phyloP scores from a whole-genome alignment of 2,329 filamentous ascomycete species.

The Cladosporium cucumerinum region DNA sequence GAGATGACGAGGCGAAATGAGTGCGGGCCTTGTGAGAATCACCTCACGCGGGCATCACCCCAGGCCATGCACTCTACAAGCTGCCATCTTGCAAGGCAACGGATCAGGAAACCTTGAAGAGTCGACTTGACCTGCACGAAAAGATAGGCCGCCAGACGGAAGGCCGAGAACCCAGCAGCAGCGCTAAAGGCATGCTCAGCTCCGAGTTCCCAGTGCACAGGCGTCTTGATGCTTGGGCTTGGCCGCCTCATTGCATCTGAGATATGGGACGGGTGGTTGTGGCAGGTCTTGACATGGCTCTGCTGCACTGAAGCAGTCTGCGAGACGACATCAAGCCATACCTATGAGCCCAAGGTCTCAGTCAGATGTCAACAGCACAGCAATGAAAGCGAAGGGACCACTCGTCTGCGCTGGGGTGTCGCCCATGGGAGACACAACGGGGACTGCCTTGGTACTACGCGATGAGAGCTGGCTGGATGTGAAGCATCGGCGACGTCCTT shows the following conservation, averaged over 20 bases:
- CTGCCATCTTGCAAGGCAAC: background rate
- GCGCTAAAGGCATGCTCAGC: background rate
- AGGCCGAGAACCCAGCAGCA: background rate
- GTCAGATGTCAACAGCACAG: background rate
- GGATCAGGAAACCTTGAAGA: background rate
- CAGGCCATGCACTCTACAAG: too few species aligned
- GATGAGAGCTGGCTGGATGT: slow-evolving; percentile 1
- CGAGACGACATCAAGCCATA: background rate
- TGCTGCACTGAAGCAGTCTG: background rate
- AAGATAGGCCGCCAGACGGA: background rate
- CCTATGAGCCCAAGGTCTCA: background rate
- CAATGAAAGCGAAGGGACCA: background rate
- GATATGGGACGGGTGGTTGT: background rate
- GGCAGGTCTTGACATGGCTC: background rate
- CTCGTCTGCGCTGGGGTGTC: background rate
- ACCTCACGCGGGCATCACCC: too few species aligned
- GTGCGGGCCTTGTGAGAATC: too few species aligned
- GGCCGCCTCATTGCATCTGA: background rate
- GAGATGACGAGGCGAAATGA: too few species aligned
- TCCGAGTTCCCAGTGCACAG: background rate
- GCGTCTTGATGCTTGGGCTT: background rate
- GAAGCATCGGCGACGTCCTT: background rate
- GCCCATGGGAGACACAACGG: too few species aligned
- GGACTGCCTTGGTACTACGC: background rate
- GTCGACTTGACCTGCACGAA: background rate